Conservation (phyloP, 202 grass and related monocot genomes). For the Panicum virgatum region DNA sequence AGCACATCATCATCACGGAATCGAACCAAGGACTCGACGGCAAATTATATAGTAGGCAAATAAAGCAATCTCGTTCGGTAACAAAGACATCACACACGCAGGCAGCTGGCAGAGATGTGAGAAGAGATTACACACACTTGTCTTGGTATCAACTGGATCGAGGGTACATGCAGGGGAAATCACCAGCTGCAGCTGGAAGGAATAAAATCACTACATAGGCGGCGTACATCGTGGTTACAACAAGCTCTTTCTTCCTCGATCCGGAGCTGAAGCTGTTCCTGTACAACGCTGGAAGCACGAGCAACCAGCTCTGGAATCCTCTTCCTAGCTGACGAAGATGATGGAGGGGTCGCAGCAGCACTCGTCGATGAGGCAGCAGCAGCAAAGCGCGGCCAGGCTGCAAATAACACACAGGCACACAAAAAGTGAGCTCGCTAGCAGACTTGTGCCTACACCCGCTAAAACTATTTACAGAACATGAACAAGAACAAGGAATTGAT, state of each 20-base stretch:
- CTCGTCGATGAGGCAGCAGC: conserved; percentile 90
- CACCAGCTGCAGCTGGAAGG: not conserved
- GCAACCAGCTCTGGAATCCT: not conserved
- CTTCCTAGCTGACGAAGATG: conserved; percentile 62
- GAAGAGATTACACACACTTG: not conserved
- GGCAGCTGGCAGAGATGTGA: not conserved
- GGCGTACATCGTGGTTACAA: too few species aligned
- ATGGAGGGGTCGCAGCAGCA: conserved; percentile 93
- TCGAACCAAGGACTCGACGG: not conserved
- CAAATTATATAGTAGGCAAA: not conserved
- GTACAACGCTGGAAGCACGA: not conserved
- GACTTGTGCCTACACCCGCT: not conserved
- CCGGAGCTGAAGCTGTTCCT: not conserved
- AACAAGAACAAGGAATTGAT: not conserved
- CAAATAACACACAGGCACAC: not conserved
- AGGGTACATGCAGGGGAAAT: not conserved
- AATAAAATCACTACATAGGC: not conserved
- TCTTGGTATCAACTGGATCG: not conserved
- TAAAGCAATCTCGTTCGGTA: not conserved
- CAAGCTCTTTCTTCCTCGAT: not conserved
- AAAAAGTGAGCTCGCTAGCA: not conserved
- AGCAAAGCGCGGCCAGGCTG: conserved; percentile 88
- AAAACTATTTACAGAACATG: too few species aligned
- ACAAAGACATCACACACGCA: not conserved
- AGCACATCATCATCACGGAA: not conserved